phyloP scores from a whole-genome alignment of 805 yeast genomes.

The Hanseniaspora lachancei region DNA sequence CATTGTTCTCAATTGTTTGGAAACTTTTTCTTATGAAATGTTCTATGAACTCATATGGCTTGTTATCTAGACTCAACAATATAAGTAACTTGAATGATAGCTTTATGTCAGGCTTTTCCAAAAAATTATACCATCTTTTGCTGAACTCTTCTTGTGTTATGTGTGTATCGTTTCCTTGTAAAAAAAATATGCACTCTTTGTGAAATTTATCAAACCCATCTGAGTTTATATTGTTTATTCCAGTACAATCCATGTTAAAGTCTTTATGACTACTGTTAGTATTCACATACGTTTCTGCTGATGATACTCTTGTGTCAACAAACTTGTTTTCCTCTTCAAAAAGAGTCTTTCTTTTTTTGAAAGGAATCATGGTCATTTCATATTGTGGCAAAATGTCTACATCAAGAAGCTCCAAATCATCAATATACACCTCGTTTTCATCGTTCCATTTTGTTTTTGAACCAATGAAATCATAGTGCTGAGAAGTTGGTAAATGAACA shows the following conservation, averaged over 20 bases:
- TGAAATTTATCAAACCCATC: neutral
- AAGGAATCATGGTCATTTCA: constrained; percentile 13
- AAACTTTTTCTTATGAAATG: neutral
- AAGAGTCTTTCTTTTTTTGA: constrained; percentile 1
- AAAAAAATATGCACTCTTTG: neutral
- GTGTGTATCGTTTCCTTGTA: neutral
- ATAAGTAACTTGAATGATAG: neutral
- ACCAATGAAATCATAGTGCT: neutral
- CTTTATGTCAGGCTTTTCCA: neutral
- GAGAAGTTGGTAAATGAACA: neutral
- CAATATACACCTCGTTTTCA: neutral
- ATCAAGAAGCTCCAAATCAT: neutral
- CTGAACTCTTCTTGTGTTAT: neutral
- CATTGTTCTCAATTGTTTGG: neutral
- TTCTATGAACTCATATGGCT: neutral
- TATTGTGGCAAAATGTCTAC: neutral
- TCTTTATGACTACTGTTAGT: neutral
- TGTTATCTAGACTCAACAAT: neutral
- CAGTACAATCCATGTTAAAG: neutral
- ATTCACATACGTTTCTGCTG: neutral
- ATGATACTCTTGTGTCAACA: constrained; percentile 3
- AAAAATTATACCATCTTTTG: neutral
- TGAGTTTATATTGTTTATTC: neutral
- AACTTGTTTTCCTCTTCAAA: neutral
- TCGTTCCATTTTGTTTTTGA: neutral